Evolutionary conservation across 768 basidiomycete genomes (phyloP).

Genomic region (Candolleomyces efflorescens): DNA sequence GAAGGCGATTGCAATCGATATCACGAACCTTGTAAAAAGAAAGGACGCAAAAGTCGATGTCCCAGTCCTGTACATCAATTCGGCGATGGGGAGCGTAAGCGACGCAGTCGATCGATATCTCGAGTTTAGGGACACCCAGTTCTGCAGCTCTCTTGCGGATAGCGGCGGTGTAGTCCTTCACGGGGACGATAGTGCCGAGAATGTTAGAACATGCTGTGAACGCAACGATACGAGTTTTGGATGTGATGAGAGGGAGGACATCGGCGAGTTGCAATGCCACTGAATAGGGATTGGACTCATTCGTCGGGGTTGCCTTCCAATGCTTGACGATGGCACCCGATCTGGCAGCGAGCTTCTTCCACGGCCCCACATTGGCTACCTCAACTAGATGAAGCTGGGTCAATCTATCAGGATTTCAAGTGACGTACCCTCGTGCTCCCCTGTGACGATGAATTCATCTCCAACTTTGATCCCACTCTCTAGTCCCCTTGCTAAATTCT

Average conservation of each 20-base stretch:
- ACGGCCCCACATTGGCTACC: conserved; percentile 64
- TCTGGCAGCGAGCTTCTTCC: conserved; percentile 69
- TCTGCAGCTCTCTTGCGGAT: conserved; percentile 46
- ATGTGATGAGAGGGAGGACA: conserved; percentile 56
- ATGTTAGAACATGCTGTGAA: conserved; percentile 76
- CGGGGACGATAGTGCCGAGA: conserved; percentile 60
- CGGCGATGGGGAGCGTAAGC: conserved; percentile 72
- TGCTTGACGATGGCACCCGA: conserved; percentile 49
- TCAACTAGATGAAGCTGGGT: too few relatives aligned
- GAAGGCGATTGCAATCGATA: conserved; percentile 3
- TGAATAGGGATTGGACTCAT: conserved; percentile 62
- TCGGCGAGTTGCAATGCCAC: conserved; percentile 49
- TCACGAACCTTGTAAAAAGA: conserved; percentile 66
- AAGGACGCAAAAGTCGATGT: conserved; percentile 69
- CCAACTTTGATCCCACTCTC: conserved; percentile 49
- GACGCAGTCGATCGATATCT: conserved; percentile 73
- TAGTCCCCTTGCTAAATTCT: conserved; percentile 63
- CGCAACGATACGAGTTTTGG: conserved; percentile 67
- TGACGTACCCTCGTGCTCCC: conserved; percentile 77
- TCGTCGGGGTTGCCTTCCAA: conserved; percentile 51
- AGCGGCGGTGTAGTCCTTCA: conserved; percentile 51
- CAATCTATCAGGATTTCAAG: too few relatives aligned
- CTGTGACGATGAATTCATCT: conserved; percentile 76
- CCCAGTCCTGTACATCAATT: conserved; percentile 74
- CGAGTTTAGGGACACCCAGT: conserved; percentile 54